These are phyloP conservation scores for Starmerella riodocensis DNA, from an alignment of 805 yeast species.

Conservation along the genomic window DNA sequence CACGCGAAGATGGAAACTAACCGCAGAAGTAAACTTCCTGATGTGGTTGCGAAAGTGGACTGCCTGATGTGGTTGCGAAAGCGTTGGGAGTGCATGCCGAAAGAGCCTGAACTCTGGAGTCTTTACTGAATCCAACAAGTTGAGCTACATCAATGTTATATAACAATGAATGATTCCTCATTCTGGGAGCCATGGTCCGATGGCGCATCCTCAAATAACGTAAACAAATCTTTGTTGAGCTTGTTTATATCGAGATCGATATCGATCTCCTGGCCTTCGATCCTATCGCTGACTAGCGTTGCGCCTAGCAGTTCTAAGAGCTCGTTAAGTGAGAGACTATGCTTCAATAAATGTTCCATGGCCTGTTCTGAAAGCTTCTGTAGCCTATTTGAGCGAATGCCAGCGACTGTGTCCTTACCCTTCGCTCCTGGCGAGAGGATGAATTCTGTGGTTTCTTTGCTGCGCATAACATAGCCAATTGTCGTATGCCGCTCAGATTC, in stretches of 20 bases:
- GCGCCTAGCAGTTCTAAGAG: background rate
- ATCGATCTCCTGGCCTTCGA: background rate
- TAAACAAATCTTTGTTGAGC: constrained; percentile 1
- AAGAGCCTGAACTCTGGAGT: no score
- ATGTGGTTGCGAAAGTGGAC: no score
- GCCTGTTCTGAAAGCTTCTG: background rate
- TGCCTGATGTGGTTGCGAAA: no score
- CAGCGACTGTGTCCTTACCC: background rate
- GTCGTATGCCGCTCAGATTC: background rate
- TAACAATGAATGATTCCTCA: no score
- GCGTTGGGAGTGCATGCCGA: no score
- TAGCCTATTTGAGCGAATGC: background rate
- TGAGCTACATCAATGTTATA: no score
- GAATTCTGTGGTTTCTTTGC: background rate
- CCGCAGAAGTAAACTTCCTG: no score
- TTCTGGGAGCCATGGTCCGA: background rate
- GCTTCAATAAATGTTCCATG: background rate
- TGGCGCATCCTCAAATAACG: no score
- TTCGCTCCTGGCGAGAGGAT: background rate
- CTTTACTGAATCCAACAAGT: no score
- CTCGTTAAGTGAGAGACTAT: background rate
- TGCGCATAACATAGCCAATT: background rate
- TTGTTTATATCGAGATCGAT: background rate
- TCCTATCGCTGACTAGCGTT: background rate
- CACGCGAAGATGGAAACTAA: no score